phyloP scores from a whole-genome alignment of 345 rosid species.

The Gossypium sturtianum region DNA sequence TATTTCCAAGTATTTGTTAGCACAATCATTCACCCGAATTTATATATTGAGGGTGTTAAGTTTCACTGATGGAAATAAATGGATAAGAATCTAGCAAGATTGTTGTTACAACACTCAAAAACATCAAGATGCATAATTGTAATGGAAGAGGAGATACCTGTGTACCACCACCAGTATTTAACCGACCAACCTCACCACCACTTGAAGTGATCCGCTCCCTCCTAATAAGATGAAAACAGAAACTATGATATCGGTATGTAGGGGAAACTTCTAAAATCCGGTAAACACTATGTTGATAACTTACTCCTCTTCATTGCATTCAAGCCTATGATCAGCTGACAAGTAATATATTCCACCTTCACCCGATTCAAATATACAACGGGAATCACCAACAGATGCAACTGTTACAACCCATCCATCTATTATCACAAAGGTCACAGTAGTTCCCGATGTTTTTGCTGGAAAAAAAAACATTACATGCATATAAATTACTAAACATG shows the following conservation, averaged over 20 bases:
- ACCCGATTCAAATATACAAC: slow-evolving; percentile 92
- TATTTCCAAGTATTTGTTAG: background rate
- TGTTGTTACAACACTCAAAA: background rate
- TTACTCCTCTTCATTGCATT: slow-evolving; percentile 89
- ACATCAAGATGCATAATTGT: slow-evolving; percentile 5
- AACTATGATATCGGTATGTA: slow-evolving; percentile 9
- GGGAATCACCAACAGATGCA: slow-evolving; percentile 99
- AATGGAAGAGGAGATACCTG: slow-evolving; percentile 54
- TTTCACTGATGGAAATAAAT: background rate
- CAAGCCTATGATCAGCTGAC: slow-evolving; percentile 98
- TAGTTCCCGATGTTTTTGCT: slow-evolving; percentile 82
- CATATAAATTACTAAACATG: background rate
- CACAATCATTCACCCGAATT: background rate
- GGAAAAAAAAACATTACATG: slow-evolving; percentile 24
- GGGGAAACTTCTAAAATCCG: slow-evolving; percentile 7
- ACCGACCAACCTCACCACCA: slow-evolving; percentile 99
- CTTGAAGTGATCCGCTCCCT: slow-evolving; percentile 86
- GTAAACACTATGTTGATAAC: slow-evolving; percentile 21
- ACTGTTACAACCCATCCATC: slow-evolving; percentile 93
- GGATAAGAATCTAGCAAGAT: background rate
- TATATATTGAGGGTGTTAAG: background rate
- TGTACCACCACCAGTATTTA: slow-evolving; percentile 95
- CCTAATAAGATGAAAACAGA: slow-evolving; percentile 36
- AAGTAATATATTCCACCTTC: slow-evolving; percentile 84
- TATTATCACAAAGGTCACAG: slow-evolving; percentile 85